A percentile compares a stretch with the other conserved stretches of the same genome.
Evolutionary conservation across 2,329 filamentous ascomycete species (phyloP).

Genomic region (Trichocomaceae sp.): DNA sequence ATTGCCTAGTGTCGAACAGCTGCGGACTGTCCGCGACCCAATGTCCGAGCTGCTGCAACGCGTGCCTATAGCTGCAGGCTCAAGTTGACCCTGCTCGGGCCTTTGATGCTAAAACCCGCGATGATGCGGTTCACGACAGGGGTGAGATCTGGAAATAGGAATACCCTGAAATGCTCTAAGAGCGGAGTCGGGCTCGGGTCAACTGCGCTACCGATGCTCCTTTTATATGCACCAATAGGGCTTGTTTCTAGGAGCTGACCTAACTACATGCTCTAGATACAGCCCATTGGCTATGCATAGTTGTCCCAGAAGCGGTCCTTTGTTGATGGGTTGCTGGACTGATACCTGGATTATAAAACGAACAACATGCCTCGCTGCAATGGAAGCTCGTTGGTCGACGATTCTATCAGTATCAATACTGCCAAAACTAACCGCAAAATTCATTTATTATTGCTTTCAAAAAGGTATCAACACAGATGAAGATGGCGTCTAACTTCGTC

Average conservation of each 20-base stretch:
- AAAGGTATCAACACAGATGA: conserved; percentile 15
- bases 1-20: no score
- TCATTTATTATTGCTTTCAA: background rate
- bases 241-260: background rate
- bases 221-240: conserved; percentile 8
- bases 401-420: background rate
- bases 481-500: conserved; percentile 23
- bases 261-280: no score
- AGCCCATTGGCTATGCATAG: background rate
- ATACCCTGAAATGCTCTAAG: background rate
- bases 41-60: background rate
- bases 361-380: background rate
- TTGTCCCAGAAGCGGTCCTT: background rate
- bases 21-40: background rate
- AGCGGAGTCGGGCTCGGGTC: background rate
- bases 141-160: no score
- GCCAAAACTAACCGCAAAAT: background rate
- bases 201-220: background rate
- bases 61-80: background rate
- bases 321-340: background rate
- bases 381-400: background rate
- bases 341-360: background rate
- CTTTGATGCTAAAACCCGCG: background rate
- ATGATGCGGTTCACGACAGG: background rate
- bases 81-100: background rate